Conservation (phyloP, 306 rosid genomes). For the Mimosa pudica region DNA sequence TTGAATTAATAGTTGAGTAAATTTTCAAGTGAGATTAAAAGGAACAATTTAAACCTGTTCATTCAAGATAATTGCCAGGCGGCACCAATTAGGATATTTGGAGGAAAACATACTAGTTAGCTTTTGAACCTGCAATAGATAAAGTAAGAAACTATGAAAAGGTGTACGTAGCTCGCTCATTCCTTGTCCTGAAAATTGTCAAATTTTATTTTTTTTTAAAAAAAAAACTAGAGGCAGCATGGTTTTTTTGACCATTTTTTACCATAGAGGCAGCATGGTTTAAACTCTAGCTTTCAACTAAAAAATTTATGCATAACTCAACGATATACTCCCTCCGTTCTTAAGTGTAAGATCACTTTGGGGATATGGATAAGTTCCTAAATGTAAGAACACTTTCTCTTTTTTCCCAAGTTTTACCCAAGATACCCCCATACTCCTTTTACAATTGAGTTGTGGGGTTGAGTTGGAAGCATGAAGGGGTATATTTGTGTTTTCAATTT, state of each 20-base stretch:
- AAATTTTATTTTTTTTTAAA: not conserved
- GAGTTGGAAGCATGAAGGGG: too few relatives aligned
- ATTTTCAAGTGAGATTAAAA: not conserved
- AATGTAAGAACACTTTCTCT: too few relatives aligned
- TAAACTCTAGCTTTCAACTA: not conserved
- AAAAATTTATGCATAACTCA: too few relatives aligned
- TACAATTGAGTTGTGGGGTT: too few relatives aligned
- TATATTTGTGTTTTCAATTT: too few relatives aligned
- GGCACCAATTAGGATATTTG: not conserved
- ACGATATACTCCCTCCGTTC: too few relatives aligned
- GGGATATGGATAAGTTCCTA: too few relatives aligned
- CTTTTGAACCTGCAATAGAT: constrained; percentile 32
- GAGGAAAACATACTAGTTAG: not conserved
- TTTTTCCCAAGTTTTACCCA: too few relatives aligned
- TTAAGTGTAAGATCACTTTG: too few relatives aligned
- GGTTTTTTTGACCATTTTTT: too few relatives aligned
- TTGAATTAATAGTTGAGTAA: not conserved
- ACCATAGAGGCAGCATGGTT: not conserved
- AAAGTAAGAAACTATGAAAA: constrained; percentile 11
- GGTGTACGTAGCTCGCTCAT: not conserved
- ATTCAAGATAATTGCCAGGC: not conserved
- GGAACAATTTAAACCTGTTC: constrained; percentile 21
- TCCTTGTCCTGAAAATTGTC: not conserved
- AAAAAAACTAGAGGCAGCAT: too few relatives aligned
- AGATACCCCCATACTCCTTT: too few relatives aligned